phyloP scores from a whole-genome alignment of 1,139 yeast species.

The Nakaseomyces delphensis region DNA sequence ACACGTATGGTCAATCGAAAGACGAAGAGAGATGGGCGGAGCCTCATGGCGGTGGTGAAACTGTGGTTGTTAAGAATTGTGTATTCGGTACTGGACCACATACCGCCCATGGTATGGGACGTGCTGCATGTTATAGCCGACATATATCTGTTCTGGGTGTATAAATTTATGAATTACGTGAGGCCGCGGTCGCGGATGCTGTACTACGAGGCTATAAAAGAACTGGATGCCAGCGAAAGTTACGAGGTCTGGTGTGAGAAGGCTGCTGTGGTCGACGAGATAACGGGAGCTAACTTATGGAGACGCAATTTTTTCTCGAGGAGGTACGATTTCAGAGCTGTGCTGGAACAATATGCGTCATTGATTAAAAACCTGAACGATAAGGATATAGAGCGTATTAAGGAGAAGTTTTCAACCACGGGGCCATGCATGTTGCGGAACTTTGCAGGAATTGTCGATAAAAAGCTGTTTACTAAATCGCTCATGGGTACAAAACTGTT shows the following conservation, averaged over 20 bases:
- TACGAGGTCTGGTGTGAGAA: conserved; percentile 56
- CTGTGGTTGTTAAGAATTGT: conserved; percentile 17
- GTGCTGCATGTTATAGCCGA: conserved; percentile 52
- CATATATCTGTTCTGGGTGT: conserved; percentile 50
- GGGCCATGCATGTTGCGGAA: conserved; percentile 55
- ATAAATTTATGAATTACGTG: conserved; percentile 25
- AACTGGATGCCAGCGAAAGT: conserved; percentile 31
- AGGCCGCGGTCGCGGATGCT: conserved; percentile 27
- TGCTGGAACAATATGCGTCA: conserved; percentile 61
- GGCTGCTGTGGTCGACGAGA: conserved; percentile 52
- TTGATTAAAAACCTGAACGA: conserved; percentile 54
- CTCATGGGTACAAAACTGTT: conserved; percentile 80
- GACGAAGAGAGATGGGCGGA: background rate
- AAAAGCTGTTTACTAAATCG: conserved; percentile 68
- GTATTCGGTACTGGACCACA: conserved; percentile 37
- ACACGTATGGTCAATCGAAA: background rate
- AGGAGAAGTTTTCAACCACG: conserved; percentile 73
- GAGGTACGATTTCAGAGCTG: conserved; percentile 76
- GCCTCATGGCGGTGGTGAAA: background rate
- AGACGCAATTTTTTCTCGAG: conserved; percentile 76
- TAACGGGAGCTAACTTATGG: conserved; percentile 71
- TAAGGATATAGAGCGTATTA: conserved; percentile 49
- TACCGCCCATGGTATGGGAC: conserved; percentile 56
- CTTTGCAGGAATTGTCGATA: conserved; percentile 84
- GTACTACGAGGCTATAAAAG: conserved; percentile 28